phyloP scores from a whole-genome alignment of 1,284 basidiomycete species.

The Inonotus hispidus region DNA sequence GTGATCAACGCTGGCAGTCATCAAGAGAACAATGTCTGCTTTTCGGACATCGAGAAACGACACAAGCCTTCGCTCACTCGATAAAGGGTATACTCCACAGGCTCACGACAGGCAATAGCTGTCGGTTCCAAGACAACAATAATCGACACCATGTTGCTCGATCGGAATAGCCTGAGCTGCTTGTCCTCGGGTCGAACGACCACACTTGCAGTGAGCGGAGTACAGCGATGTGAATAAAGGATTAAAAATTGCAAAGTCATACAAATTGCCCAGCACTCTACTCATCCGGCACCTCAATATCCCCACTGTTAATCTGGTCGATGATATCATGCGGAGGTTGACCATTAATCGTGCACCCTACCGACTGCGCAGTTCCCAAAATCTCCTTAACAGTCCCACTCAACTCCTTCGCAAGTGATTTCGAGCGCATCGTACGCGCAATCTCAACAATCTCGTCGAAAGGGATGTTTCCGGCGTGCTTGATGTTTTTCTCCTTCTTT shows the following conservation, averaged over 20 bases:
- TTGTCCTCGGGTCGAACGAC: not conserved
- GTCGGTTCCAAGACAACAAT: too few relatives aligned
- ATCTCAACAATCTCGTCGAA: slow-evolving; percentile 95
- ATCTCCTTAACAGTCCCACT: slow-evolving; percentile 93
- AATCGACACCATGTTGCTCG: too few relatives aligned
- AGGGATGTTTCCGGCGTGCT: slow-evolving; percentile 93
- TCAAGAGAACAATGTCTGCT: too few relatives aligned
- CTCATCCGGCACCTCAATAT: slow-evolving; percentile 93
- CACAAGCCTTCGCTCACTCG: too few relatives aligned
- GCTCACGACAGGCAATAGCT: too few relatives aligned
- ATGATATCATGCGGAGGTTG: slow-evolving; percentile 93
- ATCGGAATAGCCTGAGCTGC: too few relatives aligned
- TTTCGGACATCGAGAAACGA: too few relatives aligned
- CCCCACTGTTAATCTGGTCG: slow-evolving; percentile 92
- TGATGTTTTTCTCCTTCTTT: slow-evolving; percentile 99
- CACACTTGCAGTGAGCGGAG: not conserved
- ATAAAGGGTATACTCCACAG: too few relatives aligned
- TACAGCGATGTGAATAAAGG: slow-evolving; percentile 8
- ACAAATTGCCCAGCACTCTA: slow-evolving; percentile 39
- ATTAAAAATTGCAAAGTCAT: slow-evolving; percentile 12
- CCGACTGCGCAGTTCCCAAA: slow-evolving; percentile 86
- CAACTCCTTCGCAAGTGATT: slow-evolving; percentile 92
- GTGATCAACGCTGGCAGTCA: too few relatives aligned
- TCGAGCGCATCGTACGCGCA: slow-evolving; percentile 93
- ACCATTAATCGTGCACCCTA: slow-evolving; percentile 97